These are phyloP conservation scores for Biscogniauxia mediterranea DNA, from an alignment of 2,329 filamentous ascomycete genomes.

Conservation along the genomic window DNA sequence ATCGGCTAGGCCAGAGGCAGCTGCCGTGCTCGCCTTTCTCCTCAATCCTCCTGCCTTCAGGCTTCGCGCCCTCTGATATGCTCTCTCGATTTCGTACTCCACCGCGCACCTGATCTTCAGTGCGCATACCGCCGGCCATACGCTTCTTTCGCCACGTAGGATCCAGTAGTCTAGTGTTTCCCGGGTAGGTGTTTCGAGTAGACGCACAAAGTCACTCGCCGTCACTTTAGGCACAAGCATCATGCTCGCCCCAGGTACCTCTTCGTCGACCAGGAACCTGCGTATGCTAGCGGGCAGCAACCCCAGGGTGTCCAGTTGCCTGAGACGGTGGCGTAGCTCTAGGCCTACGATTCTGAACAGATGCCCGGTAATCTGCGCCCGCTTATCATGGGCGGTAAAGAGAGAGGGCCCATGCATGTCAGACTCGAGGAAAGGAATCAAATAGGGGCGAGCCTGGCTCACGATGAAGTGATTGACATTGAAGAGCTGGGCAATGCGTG, in stretches of 20 bases:
- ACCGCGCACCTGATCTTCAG: conserved; percentile 79
- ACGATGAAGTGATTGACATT: conserved; percentile 96
- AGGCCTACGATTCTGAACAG: conserved; percentile 68
- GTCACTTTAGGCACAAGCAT: conserved; percentile 80
- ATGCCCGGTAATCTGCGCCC: conserved; percentile 56
- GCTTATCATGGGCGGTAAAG: conserved; percentile 57
- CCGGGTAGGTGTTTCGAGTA: conserved; percentile 80
- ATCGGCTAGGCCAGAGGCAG: conserved; percentile 10
- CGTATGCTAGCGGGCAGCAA: conserved; percentile 68
- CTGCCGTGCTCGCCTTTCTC: conserved; percentile 39
- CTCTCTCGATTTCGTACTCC: conserved; percentile 82
- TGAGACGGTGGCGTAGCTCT: conserved; percentile 76
- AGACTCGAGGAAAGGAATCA: conserved; percentile 79
- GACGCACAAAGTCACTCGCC: conserved; percentile 67
- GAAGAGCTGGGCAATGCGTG: conserved; percentile 77
- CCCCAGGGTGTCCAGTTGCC: conserved; percentile 76
- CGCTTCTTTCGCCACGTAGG: conserved; percentile 75
- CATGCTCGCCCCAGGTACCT: conserved; percentile 72
- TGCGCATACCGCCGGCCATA: conserved; percentile 86
- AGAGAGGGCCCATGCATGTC: conserved; percentile 75
- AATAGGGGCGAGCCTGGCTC: conserved; percentile 85
- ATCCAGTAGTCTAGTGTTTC: conserved; percentile 84
- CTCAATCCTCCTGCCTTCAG: conserved; percentile 52
- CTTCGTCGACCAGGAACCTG: conserved; percentile 79
- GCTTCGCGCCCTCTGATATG: conserved; percentile 76